Conservation (phyloP, 2,329 filamentous ascomycete species). For the Curvularia spicifera region DNA sequence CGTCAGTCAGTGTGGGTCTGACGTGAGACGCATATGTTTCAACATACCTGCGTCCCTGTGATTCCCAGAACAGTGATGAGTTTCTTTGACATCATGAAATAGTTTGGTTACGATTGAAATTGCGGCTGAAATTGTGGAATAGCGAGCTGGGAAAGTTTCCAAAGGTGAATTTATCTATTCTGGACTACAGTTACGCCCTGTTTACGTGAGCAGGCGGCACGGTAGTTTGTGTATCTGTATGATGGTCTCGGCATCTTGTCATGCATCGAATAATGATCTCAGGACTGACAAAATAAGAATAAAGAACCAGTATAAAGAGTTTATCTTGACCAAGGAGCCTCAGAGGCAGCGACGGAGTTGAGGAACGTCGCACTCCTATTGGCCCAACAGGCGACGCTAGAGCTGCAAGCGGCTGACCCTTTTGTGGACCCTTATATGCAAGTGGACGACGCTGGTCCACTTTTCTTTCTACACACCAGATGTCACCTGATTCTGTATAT, state of each 20-base stretch:
- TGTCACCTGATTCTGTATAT: neutral
- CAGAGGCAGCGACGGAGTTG: neutral
- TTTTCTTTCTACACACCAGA: neutral
- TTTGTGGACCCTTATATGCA: neutral
- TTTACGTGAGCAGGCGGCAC: neutral
- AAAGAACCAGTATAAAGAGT: neutral
- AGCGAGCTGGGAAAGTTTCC: neutral
- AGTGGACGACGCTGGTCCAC: neutral
- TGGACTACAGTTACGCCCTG: neutral
- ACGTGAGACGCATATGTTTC: neutral
- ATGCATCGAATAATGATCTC: neutral
- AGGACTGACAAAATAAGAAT: neutral
- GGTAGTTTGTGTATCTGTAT: neutral
- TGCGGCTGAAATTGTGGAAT: neutral
- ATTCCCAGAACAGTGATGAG: constrained; percentile 28
- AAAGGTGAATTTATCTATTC: neutral
- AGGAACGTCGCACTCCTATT: neutral
- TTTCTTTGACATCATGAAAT: constrained; percentile 11
- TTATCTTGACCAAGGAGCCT: neutral
- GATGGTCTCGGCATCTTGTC: neutral
- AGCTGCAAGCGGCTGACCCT: neutral
- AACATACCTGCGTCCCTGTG: constrained; percentile 27
- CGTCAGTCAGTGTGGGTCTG: constrained; percentile 10
- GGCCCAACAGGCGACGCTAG: neutral
- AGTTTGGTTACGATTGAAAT: neutral